These are phyloP conservation scores for Stevia rebaudiana DNA, from an alignment of 140 eudicot species.

Conservation along the genomic window DNA sequence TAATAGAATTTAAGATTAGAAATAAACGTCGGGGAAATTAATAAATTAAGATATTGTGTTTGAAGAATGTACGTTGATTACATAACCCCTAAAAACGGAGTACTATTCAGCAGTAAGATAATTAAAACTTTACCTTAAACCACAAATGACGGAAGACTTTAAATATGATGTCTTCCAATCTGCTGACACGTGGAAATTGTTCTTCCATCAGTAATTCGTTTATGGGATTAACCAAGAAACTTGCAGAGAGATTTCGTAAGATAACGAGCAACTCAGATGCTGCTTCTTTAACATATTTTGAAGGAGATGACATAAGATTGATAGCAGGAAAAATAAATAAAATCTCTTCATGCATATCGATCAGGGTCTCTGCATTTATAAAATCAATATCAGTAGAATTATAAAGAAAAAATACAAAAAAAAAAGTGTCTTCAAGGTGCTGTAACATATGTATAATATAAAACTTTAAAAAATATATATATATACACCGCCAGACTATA, in stretches of 20 bases:
- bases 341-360: constrained; percentile 41
- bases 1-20: constrained; percentile 6
- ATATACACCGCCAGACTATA: no score
- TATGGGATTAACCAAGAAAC: constrained; percentile 32
- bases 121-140: constrained; percentile 83
- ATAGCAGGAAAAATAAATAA: constrained; percentile 71
- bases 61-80: constrained; percentile 2
- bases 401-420: not conserved
- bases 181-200: constrained; percentile 40
- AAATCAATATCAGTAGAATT: constrained; percentile 9
- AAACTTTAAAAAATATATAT: no score
- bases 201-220: constrained; percentile 30
- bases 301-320: constrained; percentile 78
- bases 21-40: no score
- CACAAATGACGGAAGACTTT: constrained; percentile 64
- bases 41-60: not conserved
- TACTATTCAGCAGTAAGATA: constrained; percentile 15
- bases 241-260: constrained; percentile 42
- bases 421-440: not conserved
- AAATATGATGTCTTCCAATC: constrained; percentile 52
- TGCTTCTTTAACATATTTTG: constrained; percentile 62
- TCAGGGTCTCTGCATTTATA: constrained; percentile 43
- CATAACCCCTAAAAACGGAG: constrained; percentile 4
- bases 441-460: not conserved
- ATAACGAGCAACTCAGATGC: constrained; percentile 58